Evolutionary conservation across 768 basidiomycete species (phyloP).

Genomic region (Trametes elegans): DNA sequence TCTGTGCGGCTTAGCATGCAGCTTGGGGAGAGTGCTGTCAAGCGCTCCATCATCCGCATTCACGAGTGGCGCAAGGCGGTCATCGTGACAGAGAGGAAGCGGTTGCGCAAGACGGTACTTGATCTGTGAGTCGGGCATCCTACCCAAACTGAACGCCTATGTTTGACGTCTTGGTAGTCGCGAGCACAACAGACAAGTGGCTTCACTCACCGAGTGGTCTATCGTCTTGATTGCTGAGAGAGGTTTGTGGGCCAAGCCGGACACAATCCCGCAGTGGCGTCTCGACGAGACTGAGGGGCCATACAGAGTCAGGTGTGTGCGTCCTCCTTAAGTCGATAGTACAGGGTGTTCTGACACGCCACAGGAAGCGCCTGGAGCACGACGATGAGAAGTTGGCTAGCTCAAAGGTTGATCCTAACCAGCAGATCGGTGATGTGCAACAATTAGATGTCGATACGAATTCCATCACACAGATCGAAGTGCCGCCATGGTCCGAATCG

Average conservation of each 20-base stretch:
- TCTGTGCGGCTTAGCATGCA: slow-evolving; percentile 62
- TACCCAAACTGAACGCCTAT: no score
- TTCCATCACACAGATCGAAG: slow-evolving; percentile 52
- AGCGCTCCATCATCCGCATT: slow-evolving; percentile 61
- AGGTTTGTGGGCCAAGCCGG: slow-evolving; percentile 73
- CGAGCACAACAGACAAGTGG: slow-evolving; percentile 72
- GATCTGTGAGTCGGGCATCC: slow-evolving; percentile 78
- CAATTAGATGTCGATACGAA: slow-evolving; percentile 50
- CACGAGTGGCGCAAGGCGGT: slow-evolving; percentile 75
- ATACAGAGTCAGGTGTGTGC: slow-evolving; percentile 72
- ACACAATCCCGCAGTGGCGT: slow-evolving; percentile 57
- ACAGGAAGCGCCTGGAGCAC: slow-evolving; percentile 77
- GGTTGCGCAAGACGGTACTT: slow-evolving; percentile 66
- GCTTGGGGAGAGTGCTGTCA: slow-evolving; percentile 58
- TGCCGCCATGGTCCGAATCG: slow-evolving; percentile 71
- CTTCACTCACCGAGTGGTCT: slow-evolving; percentile 58
- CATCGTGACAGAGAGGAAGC: slow-evolving; percentile 64
- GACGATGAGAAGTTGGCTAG: slow-evolving; percentile 44
- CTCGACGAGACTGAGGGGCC: slow-evolving; percentile 94
- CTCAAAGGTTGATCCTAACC: slow-evolving; percentile 45
- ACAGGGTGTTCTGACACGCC: slow-evolving; percentile 3
- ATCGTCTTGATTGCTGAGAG: slow-evolving; percentile 67
- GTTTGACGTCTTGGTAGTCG: slow-evolving; percentile 45
- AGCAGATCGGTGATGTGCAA: slow-evolving; percentile 48
- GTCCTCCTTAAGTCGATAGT: background rate